Base-by-base conservation (phyloP, 2,329 filamentous ascomycete species). In the Ciborinia camelliae region DNA sequence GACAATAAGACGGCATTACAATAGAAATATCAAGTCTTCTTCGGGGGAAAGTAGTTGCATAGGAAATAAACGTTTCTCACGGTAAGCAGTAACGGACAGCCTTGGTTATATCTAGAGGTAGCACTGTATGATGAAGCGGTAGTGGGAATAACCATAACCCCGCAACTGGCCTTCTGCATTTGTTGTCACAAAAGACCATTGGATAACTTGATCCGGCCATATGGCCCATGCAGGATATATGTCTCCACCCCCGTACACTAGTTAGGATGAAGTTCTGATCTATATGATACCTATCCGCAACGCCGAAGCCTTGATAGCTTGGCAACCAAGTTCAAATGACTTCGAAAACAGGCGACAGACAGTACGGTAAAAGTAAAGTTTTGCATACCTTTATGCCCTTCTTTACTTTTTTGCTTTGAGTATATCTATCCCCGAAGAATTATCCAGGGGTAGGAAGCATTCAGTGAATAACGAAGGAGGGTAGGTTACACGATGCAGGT, bases 1-100 rank as follows among this genome's bases (percentile, higher is more conserved):
- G 81, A 78, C 82, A 96, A 78, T 91, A 94, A 73, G 83, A 78
- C 81, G 90, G 90, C 91, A 96, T 96, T 67, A 70, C 66, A 71
- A 39, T 35, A 63, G 63, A 39, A 64, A 65, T n/a, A 55, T 61
- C 4, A 61, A 23, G 32, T 41, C 51, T 15, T 51, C 28, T 39
- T 39, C 20, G 51, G 28, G 37, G 58, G 32, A 39, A 37, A 39
- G 50, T 10, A 60, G 45, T 28, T 26, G 50, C 45, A 41, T 52
- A 37, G 26, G 35, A 18, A 53, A n/a, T 26, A 50, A 26, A 32
- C 10, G 0, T 7, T 39, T 8, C 45, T 45, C 41, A 23, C n/a
- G 15, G 58, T 35, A 61, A 43, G 32, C 30, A 63, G 62, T 28
- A 64, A 63, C 65, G 30, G 61, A 37, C 30, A 63, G 62, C 66